These are phyloP conservation scores for Biscogniauxia marginata DNA, from an alignment of 2,329 filamentous ascomycete species.

Conservation along the genomic window DNA sequence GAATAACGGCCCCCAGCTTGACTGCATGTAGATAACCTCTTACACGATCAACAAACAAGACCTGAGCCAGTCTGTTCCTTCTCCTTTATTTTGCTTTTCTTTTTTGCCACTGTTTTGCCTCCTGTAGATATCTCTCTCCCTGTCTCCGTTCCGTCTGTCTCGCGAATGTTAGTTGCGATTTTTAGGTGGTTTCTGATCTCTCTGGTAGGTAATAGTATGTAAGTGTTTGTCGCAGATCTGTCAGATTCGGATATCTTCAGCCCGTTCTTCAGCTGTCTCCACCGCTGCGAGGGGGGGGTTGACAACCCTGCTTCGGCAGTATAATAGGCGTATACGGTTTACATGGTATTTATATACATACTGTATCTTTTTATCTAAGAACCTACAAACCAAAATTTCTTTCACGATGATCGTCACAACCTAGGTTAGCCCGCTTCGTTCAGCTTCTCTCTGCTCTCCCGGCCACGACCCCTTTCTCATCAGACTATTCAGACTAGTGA, in stretches of 20 bases:
- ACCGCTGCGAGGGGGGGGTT: background rate
- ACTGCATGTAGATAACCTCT: background rate
- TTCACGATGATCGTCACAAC: background rate
- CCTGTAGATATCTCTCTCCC: no score
- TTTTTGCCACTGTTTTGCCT: no score
- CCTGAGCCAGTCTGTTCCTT: background rate
- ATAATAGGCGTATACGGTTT: background rate
- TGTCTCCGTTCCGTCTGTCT: background rate
- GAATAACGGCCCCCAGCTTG: background rate
- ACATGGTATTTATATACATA: background rate
- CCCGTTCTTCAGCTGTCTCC: background rate
- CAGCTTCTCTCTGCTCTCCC: background rate
- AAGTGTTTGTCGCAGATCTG: background rate
- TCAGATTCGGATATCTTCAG: background rate
- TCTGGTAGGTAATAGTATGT: background rate
- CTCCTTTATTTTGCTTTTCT: background rate
- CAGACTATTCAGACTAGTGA: background rate
- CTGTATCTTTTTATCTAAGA: background rate
- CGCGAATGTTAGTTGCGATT: background rate
- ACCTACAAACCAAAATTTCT: background rate
- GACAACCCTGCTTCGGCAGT: background rate
- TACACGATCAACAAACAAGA: no score
- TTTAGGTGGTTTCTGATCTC: background rate
- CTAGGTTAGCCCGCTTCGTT: background rate
- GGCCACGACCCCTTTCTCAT: background rate